Base-by-base conservation (phyloP, 2,329 filamentous ascomycete genomes). In the Xylaria sp. region DNA sequence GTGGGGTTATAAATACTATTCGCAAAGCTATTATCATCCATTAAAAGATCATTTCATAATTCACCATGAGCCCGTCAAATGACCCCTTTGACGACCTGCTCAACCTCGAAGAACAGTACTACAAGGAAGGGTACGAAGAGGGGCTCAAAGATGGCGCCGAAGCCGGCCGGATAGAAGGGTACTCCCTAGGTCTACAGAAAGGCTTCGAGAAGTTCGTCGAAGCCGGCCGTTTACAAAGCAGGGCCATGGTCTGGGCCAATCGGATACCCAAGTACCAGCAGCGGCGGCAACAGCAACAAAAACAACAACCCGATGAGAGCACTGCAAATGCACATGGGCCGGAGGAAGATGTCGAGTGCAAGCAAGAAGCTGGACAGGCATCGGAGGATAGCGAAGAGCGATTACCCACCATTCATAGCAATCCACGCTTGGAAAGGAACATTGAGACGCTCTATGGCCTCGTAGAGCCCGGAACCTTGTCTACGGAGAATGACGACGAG, bases 151-250 rank as follows among this genome's bases (percentile, higher is more conserved):
- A 97, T 81, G 96, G 96, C 69, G 84, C 89, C 50, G 86, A 87
- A 68, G 91, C 93, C 39, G 96, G 96, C 48, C 90, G 91, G 67
- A 89, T 93, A 72, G 96, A 99, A 85, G 96, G 96, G 69, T 92
- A 94, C 61, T 89, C 94, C 23, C 94, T 98, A 78, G 96, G 95
- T 0, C 88, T 98, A 51, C 92, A 97, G 79, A 96, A 94, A 73
- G 95, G 94, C 0, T 98, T 96, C 75, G 93, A 97, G 76, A 98
- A 97, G 82, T 98, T 97, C 77, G 78, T 92, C 51, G 91, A 94
- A 71, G 88, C 94, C 79, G 95, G 95, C 2, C 86, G 87, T 67
- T 81, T 98, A 39, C 91, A 95, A 75, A 93, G 94, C 54, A 91
- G 90, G 76, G 90, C 93, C 15, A 82, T 92, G 28, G 85, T 98